Evolutionary conservation across 768 basidiomycete genomes (phyloP), one percentile per base, ranked within the genome.

Genomic region (Tylopilus vinaceipallidus): DNA sequence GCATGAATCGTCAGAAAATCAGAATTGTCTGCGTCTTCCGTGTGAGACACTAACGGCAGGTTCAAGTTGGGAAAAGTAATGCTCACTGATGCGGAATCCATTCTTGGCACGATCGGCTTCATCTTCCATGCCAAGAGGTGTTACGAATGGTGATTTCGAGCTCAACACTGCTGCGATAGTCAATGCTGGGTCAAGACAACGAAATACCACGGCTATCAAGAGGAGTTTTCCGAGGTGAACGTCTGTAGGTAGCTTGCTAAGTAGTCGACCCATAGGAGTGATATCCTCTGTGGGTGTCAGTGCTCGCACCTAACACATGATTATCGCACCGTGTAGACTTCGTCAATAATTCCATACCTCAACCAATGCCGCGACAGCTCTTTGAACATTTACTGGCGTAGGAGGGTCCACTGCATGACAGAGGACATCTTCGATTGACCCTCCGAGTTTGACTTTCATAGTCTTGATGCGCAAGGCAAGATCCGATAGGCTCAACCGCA

Each of bases 201-300:
- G 81, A 66, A 98, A 90, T 33, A 93, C 65, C 2, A 86, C 84
- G 6, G 94, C 87, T 22, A 84, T 81, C 35, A 98, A 74, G 14
- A 98, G 75, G 64, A 98, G 89, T 72, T 98, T 97, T 33, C 94
- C 95, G 4, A 97, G 80, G 64, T 98, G 92, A 14, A 98, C 95
- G 63, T 99, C 95, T 39, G 93, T 91, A 0, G 95, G 95, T 33
- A 99, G 74, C 64, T 91, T 89, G 72, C 91, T 92, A 34, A 99
- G 76, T 20, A 95, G 73, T 45, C 84, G 76, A 34, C 95, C 95
- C 83, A 98, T 88, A 0, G 94, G 87, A 1, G 95, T 98, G 53
- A 99, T 95, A 16, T 95, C 94, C 66, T 99, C 92, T 1, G 75
- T 73, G 3, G 78, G 59, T 1, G 92, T 98, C 52, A 99, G 71